These are phyloP conservation scores for Chloranthus sessilifolius DNA, from an alignment of 164 flowering plant species.

Conservation along the genomic window DNA sequence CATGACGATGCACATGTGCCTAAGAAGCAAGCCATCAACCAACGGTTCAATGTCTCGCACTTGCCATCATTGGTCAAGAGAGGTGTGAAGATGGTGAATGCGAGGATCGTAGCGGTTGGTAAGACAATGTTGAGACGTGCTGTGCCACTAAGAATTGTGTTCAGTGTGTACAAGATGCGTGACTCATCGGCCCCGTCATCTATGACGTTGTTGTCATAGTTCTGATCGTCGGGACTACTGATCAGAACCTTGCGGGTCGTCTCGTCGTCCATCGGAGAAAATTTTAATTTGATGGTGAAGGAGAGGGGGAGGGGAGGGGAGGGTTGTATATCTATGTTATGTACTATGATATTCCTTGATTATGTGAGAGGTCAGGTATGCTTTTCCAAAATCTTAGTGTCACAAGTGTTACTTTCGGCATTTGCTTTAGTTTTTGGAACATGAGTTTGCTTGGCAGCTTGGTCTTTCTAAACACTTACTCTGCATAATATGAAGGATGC, in stretches of 20 bases:
- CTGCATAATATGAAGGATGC: no score
- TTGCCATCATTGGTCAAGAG: conserved; percentile 50
- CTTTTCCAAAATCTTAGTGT: neutral
- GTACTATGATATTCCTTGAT: conserved; percentile 30
- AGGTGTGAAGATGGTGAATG: conserved; percentile 59
- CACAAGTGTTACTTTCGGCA: conserved; percentile 3
- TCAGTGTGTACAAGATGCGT: conserved; percentile 27
- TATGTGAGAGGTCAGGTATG: conserved; percentile 14
- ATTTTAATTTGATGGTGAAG: no score
- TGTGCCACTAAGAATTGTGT: conserved; percentile 49
- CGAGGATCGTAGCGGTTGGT: conserved; percentile 53
- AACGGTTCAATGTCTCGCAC: conserved; percentile 30
- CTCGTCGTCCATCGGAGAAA: conserved; percentile 11
- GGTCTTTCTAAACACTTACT: neutral
- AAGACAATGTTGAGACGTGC: conserved; percentile 55
- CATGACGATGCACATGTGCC: conserved; percentile 34
- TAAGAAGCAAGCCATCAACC: conserved; percentile 40
- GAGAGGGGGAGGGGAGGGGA: neutral
- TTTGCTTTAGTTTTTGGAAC: conserved; percentile 1
- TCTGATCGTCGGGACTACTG: conserved; percentile 5
- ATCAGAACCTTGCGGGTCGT: conserved; percentile 20
- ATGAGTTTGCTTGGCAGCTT: conserved; percentile 1
- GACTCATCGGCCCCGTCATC: conserved; percentile 33
- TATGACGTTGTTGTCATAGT: conserved; percentile 4
- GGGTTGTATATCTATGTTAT: no score